Conservation (phyloP, 2,329 filamentous ascomycete genomes). For the Colletotrichum chrysophilum region DNA sequence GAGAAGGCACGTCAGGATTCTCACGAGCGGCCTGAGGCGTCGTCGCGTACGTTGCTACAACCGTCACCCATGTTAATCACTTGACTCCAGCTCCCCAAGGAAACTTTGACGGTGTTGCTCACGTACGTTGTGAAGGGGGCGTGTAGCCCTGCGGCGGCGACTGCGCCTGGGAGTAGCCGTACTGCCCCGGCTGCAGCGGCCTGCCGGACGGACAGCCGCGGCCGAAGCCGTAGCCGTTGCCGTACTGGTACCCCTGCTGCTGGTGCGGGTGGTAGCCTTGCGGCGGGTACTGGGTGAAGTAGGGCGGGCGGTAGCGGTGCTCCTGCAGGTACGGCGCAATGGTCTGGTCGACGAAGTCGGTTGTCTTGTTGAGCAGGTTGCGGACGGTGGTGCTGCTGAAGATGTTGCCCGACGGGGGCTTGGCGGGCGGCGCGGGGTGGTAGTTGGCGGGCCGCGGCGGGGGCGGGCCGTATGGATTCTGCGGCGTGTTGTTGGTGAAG, state of each 20-base stretch:
- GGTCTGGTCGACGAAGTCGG: slow-evolving; percentile 36
- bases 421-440: background rate
- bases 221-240: background rate
- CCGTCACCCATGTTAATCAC: background rate
- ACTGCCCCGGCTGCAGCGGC: background rate
- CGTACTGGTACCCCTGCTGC: background rate
- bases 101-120: background rate
- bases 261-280: background rate
- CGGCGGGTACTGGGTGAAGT: background rate
- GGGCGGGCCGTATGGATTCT: background rate
- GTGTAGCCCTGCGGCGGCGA: background rate
- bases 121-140: slow-evolving; percentile 7
- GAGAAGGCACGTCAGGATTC: background rate
- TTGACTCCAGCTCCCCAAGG: background rate
- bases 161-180: background rate
- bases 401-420: slow-evolving; percentile 23
- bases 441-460: background rate
- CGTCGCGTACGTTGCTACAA: slow-evolving; percentile 6
- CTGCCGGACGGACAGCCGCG: background rate
- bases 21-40: background rate
- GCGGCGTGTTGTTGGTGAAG: background rate
- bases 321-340: slow-evolving; percentile 24
- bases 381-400: slow-evolving; percentile 38
- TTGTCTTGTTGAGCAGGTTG: slow-evolving; percentile 40
- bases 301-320: slow-evolving; percentile 14